Evolutionary conservation across 2,329 filamentous ascomycete species (phyloP), one percentile per base, ranked within the genome.

Genomic region (Ceratocystis harringtonii): DNA sequence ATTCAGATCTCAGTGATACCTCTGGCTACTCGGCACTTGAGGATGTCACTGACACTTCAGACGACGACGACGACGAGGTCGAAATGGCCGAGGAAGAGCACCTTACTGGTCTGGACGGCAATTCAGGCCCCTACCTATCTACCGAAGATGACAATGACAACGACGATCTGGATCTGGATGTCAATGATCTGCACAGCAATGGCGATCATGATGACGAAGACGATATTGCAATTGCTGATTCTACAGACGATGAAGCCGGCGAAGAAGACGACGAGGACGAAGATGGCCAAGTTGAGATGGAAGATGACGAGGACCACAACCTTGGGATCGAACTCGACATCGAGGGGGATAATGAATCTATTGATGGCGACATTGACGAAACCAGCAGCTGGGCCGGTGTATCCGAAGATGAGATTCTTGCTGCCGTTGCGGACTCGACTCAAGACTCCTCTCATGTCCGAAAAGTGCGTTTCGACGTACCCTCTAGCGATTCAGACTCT

Each of bases 61-160:
- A 92, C 68, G 86, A 90, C 69, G 89, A 92, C 73, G 87, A 92
- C 74, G 84, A 88, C 69, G 84, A 89, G 79, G 84, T 92, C 65
- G 82, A 88, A 72, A 83, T 85, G 79, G 81, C 84, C 78, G 89
- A 94, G 81, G 89, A 91, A 77, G 81, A 85, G 74, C 83, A 86
- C 70, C 89, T 92, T 68, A 78, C 89, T 66, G 75, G 75, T 65
- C 75, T 79, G 69, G 75, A 76, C 0, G 72, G 74, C 3, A 72
- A 73, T 2, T 72, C 74, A 1, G 74, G 74, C 0, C 73, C 74
- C 0, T 76, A 77, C 3, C 75, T 76, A 0, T 78, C 78, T 1
- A 72, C 74, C 15, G 71, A 74, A 4, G 71, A 75, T 8, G 74
- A 76, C 3, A 74, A 76, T 0, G 72, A 76, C 44, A 74, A 76